Base-by-base conservation (phyloP, 495 filamentous ascomycete species). In the Collariella sp. region DNA sequence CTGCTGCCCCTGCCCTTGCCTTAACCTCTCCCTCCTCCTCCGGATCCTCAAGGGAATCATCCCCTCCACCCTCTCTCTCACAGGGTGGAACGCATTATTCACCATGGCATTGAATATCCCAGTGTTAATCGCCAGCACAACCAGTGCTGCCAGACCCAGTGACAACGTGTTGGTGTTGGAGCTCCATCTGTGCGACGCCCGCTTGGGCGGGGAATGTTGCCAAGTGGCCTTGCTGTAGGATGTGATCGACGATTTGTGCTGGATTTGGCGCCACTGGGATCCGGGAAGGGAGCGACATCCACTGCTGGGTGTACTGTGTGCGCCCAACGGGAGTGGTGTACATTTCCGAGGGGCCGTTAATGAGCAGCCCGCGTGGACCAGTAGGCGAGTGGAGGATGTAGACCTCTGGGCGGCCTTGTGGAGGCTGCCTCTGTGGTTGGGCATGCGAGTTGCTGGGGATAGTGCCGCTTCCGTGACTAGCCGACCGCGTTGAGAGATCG, bases 11-110 rank as follows among this genome's bases (percentile, higher is more conserved):
- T 41, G 34, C 49, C 46, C 41, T 50, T 54, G 43, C 13, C n/a
- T n/a, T n/a, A n/a, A n/a, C n/a, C n/a, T 46, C 41, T 23, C 47
- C 46, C 29, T 40, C 52, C 46, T 52, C 52, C 58, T 69, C 59
- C 46, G 67, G 54, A 52, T 72, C 67, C 51, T 65, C 67, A 18
- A 66, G 36, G 84, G 84, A 10, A 89, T 69, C n/a, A 91, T 62
- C 2, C 77, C 78, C 59, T 91, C 87, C 7, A 91, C 74, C 62
- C 90, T 86, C 49, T 78, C 78, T 24, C 86, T 78, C 2, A 91
- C 56, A 2, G 85, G 83, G 5, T 75, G 71, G 68, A 84, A 78
- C 5, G 83, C 54, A 57, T 78, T 67, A 36, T 80, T 69, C 43
- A 78, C 72, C 49, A 85, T 26, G 3, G 75, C 78, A 41, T 79